Base-by-base conservation (phyloP, 371 early-diverging fungal species). In the Syncephalis plumigaleata region DNA sequence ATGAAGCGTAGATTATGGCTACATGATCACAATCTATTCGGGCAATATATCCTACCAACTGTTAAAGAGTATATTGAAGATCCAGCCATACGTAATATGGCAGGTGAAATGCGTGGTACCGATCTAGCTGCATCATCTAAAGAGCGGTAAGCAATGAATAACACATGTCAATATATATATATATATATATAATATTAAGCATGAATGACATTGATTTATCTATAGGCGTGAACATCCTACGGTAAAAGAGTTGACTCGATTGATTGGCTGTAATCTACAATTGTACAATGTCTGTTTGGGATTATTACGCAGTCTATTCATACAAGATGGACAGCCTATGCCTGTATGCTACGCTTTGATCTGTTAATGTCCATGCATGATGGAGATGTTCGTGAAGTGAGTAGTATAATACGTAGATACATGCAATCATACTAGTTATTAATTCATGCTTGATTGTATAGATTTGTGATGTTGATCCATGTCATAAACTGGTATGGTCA, bases 261-360 rank as follows among this genome's bases (percentile, higher is more conserved):
- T 68, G 2, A 70, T 81, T 45, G 70, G 67, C 8, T 61, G 61
- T 8, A 70, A 76, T 42, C 55, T 67, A 8, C 54, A 68, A 21
- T 60, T 81, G 0, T 81, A 81, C 59, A 56, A 52, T 39, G 68
- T 71, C 63, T 67, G 75, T 47, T 56, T 72, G 25, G 58, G 67
- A 8, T 68, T 77, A 57, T 53, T 78, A 0, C 68, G 74, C 24
- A 55, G 68, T 43, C 66, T 71, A 40, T 77, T 76, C 44, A 55
- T 69, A 17, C 61, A 67, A 3, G 68, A 75, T 0, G 71, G 75
- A 15, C 67, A 74, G 50, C 65, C 73, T 0, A 66, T 68, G 31
- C 55, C 73, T 75, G 77, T 43, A 75, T 75, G 0, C 58, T 81
- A 25, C 75, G 80, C 23, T 71, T 76, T n/a, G 82, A 81, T 58